Evolutionary conservation across 2,329 filamentous ascomycete species (phyloP).

Genomic region (Microcyclospora pomicola): DNA sequence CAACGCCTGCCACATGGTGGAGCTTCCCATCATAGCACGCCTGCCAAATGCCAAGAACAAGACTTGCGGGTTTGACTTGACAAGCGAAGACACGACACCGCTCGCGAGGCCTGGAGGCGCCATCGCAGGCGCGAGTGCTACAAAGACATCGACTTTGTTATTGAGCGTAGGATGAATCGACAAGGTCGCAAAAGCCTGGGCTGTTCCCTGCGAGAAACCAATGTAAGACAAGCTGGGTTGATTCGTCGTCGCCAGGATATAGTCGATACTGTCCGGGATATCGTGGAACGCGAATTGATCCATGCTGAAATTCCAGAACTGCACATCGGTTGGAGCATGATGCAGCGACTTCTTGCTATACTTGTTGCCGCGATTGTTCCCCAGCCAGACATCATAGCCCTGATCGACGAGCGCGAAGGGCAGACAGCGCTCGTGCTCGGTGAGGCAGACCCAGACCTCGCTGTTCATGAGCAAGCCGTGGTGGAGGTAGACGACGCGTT

Average conservation of each 20-base stretch:
- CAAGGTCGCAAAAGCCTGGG: slow-evolving; percentile 86
- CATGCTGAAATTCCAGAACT: slow-evolving; percentile 97
- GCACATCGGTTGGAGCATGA: slow-evolving; percentile 55
- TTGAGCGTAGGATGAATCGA: slow-evolving; percentile 88
- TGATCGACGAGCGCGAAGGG: slow-evolving; percentile 80
- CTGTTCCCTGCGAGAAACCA: slow-evolving; percentile 93
- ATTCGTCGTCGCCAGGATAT: slow-evolving; percentile 71
- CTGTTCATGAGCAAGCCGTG: slow-evolving; percentile 98
- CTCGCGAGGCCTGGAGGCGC: slow-evolving; percentile 82
- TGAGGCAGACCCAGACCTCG: slow-evolving; percentile 92
- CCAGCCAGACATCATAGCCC: slow-evolving; percentile 95
- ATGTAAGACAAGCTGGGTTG: slow-evolving; percentile 85
- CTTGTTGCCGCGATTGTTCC: slow-evolving; percentile 97
- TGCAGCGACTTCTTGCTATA: slow-evolving; percentile 91
- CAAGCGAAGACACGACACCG: slow-evolving; percentile 78
- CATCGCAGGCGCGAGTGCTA: slow-evolving; percentile 92
- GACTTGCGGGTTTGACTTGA: slow-evolving; percentile 86
- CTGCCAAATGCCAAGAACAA: slow-evolving; percentile 87
- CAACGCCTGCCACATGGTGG: slow-evolving; percentile 94
- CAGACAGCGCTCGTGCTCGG: slow-evolving; percentile 70
- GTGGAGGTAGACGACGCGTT: slow-evolving; percentile 85
- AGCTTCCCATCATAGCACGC: slow-evolving; percentile 77
- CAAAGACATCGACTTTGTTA: slow-evolving; percentile 86
- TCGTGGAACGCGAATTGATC: slow-evolving; percentile 97
- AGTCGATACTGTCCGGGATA: slow-evolving; percentile 86